Evolutionary conservation across 2,329 filamentous ascomycete species (phyloP).

Genomic region (Paramyrothecium roridum): DNA sequence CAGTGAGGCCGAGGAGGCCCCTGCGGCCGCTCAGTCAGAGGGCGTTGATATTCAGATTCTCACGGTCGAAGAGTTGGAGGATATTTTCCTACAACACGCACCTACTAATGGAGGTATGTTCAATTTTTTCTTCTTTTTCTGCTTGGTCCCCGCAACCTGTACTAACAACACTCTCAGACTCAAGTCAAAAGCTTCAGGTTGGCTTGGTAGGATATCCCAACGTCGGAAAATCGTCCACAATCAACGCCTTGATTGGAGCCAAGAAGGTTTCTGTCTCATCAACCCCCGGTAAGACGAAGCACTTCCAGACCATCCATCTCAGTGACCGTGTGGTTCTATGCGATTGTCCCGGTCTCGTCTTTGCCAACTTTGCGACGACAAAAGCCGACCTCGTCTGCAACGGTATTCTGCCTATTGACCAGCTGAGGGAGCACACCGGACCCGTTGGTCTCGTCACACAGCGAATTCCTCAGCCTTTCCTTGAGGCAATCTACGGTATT

Average conservation of each 20-base stretch:
- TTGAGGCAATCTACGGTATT: constrained; percentile 93
- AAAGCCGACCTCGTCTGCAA: constrained; percentile 96
- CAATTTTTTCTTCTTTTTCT: neutral
- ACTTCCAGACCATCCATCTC: constrained; percentile 97
- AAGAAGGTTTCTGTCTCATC: constrained; percentile 99
- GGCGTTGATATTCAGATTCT: constrained; percentile 69
- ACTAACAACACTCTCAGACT: constrained; percentile 26
- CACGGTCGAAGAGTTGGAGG: constrained; percentile 89
- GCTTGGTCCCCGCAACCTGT: neutral
- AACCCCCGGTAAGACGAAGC: constrained; percentile 97
- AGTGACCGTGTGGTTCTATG: constrained; percentile 87
- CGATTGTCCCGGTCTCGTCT: constrained; percentile 97
- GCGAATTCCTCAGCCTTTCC: constrained; percentile 80
- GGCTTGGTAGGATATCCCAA: constrained; percentile 97
- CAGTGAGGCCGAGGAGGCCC: constrained; percentile 18
- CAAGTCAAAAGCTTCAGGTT: constrained; percentile 72
- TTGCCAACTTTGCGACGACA: constrained; percentile 95
- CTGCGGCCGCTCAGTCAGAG: constrained; percentile 24
- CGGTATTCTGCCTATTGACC: constrained; percentile 92
- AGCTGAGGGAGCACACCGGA: constrained; percentile 88
- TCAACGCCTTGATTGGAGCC: constrained; percentile 96
- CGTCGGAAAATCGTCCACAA: constrained; percentile 98
- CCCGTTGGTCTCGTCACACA: constrained; percentile 79
- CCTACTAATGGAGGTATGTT: constrained; percentile 49
- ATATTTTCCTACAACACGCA: constrained; percentile 75